Evolutionary conservation across 768 basidiomycete genomes (phyloP).

Genomic region (Mycena metata): DNA sequence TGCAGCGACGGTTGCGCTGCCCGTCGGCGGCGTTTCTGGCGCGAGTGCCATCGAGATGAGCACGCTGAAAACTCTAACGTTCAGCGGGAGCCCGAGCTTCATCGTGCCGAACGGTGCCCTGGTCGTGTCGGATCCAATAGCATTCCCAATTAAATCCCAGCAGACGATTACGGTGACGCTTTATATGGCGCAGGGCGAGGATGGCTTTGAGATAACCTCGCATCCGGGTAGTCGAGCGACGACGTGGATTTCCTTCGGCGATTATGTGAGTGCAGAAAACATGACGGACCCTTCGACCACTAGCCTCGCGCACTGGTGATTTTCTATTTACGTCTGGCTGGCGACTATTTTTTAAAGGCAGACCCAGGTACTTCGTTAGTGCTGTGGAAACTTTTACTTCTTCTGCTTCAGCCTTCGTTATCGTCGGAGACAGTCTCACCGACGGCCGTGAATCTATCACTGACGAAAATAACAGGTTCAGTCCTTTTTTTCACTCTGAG

Average conservation of each 20-base stretch:
- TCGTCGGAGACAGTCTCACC: constrained; percentile 68
- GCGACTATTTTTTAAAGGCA: neutral
- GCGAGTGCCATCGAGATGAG: constrained; percentile 50
- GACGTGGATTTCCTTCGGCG: constrained; percentile 56
- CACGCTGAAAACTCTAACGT: constrained; percentile 56
- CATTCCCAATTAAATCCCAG: constrained; percentile 54
- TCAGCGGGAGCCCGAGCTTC: constrained; percentile 58
- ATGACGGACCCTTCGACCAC: constrained; percentile 50
- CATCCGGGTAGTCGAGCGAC: constrained; percentile 68
- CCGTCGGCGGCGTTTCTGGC: constrained; percentile 53
- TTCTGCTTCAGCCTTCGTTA: constrained; percentile 49
- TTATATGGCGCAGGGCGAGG: constrained; percentile 57
- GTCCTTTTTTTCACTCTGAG: neutral
- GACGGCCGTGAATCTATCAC: constrained; percentile 64
- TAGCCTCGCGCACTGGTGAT: constrained; percentile 54
- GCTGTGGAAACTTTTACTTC: constrained; percentile 58
- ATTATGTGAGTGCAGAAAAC: constrained; percentile 51
- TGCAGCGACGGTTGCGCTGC: constrained; percentile 57
- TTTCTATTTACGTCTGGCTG: constrained; percentile 2
- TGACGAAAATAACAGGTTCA: constrained; percentile 60
- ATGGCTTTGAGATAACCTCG: constrained; percentile 55
- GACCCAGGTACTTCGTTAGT: constrained; percentile 58
- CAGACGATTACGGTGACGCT: constrained; percentile 57
- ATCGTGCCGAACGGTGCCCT: constrained; percentile 59
- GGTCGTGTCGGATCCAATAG: constrained; percentile 60